Percentiles rank a stretch among this genome's conserved stretches.
Evolutionary conservation across 306 rosid species (phyloP).

Genomic region (Acmispon strigosus): DNA sequence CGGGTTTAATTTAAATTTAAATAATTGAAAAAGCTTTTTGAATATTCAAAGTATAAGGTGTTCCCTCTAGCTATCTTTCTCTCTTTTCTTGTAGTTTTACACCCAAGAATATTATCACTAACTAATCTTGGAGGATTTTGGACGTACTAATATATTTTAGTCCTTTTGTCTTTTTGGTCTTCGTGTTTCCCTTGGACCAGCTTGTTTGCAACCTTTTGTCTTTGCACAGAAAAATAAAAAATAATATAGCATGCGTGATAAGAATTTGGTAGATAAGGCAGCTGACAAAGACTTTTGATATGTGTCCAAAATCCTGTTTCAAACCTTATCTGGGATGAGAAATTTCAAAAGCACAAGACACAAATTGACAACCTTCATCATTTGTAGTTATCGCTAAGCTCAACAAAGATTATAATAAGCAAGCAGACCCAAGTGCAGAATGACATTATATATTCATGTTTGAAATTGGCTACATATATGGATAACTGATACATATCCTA

Average conservation of each 20-base stretch:
- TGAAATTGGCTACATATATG: not conserved
- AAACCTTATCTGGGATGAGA: slow-evolving; percentile 21
- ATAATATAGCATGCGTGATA: slow-evolving; percentile 2
- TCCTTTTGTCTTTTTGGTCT: slow-evolving; percentile 35
- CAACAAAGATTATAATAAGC: slow-evolving; percentile 4
- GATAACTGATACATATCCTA: not conserved
- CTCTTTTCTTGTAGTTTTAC: not conserved
- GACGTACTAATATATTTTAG: not conserved
- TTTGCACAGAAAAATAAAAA: not conserved
- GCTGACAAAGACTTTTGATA: slow-evolving; percentile 32
- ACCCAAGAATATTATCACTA: slow-evolving; percentile 34
- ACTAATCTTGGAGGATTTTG: slow-evolving; percentile 10
- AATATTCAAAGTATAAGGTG: slow-evolving; percentile 32
- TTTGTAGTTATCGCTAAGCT: slow-evolving; percentile 39
- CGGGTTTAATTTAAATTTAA: slow-evolving; percentile 11
- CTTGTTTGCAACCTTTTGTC: slow-evolving; percentile 20
- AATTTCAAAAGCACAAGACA: slow-evolving; percentile 31
- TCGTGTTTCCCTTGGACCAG: slow-evolving; percentile 22
- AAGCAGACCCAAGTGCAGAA: slow-evolving; percentile 2
- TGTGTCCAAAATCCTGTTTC: slow-evolving; percentile 12
- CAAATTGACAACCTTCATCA: slow-evolving; percentile 33
- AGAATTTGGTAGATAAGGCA: slow-evolving; percentile 34
- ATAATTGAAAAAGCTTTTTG: slow-evolving; percentile 30
- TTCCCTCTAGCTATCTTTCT: not conserved
- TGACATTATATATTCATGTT: not conserved